phyloP scores from a whole-genome alignment of 352 stramenopile genomes.

The Pythium oligandrum region DNA sequence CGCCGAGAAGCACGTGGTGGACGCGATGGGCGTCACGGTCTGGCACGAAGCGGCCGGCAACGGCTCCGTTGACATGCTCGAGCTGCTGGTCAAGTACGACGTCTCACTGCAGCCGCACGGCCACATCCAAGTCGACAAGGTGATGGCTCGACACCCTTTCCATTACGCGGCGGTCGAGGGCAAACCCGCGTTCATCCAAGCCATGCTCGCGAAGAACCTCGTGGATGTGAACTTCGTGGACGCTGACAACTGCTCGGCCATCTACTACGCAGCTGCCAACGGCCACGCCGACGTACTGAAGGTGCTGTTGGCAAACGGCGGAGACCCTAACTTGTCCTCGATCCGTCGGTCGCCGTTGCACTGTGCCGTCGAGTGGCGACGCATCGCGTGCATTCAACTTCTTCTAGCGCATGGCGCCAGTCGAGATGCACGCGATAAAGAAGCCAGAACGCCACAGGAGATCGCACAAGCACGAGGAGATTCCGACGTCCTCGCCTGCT shows the following conservation, averaged over 20 bases:
- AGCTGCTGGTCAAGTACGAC: slow-evolving; percentile 47
- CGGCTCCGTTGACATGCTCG: slow-evolving; percentile 46
- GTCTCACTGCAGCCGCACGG: slow-evolving; percentile 37
- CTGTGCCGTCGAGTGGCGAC: slow-evolving; percentile 71
- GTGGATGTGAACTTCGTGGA: slow-evolving; percentile 68
- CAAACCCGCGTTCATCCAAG: slow-evolving; percentile 43
- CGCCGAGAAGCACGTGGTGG: slow-evolving; percentile 57
- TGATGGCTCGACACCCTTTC: slow-evolving; percentile 78
- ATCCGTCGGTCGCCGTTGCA: slow-evolving; percentile 63
- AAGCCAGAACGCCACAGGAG: slow-evolving; percentile 27
- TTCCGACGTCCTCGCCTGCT: slow-evolving; percentile 13
- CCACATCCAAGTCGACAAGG: slow-evolving; percentile 55
- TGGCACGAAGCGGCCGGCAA: slow-evolving; percentile 77
- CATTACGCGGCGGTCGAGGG: slow-evolving; percentile 78
- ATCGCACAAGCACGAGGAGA: slow-evolving; percentile 24
- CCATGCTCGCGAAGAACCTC: slow-evolving; percentile 46
- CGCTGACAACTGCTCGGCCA: slow-evolving; percentile 51
- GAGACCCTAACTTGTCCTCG: slow-evolving; percentile 52
- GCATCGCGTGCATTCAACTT: slow-evolving; percentile 52
- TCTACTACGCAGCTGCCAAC: slow-evolving; percentile 75
- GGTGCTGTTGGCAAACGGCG: slow-evolving; percentile 37
- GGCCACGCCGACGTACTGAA: slow-evolving; percentile 48
- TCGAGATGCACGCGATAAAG: slow-evolving; percentile 30
- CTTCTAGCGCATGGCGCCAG: slow-evolving; percentile 38
- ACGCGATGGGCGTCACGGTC: slow-evolving; percentile 76